Evolutionary conservation across 306 rosid species (phyloP), one percentile per base, ranked within the genome.

Genomic region (Prinsepia uniflora): DNA sequence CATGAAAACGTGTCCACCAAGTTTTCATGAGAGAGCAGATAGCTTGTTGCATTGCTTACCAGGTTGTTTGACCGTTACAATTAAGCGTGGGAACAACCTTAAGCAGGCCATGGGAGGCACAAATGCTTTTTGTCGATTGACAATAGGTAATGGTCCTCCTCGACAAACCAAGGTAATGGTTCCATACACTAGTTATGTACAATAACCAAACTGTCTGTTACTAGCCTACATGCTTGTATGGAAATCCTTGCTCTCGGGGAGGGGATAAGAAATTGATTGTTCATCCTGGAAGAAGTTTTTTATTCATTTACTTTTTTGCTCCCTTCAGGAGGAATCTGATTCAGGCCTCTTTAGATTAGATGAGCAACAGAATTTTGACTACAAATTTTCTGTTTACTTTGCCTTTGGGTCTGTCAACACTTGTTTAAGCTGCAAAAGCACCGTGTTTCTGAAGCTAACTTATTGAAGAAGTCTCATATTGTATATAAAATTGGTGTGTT

Each of bases 1-100:
- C 70, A 90, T 91, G 97, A 94, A 90, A 83, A 87, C 98, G 64
- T 90, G 96, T 82, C 97, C 98, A 9, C 98, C 98, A 57, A 86
- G 96, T 86, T 94, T 94, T 77, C 97, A 94, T 73, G 98, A 94
- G 80, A 89, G 95, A 85, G 98, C 97, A 45, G 97, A 94, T 82
- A 75, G 92, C 71, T 83, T 94, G 47, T 83, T 94, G 85, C 97
- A 90, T 76, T 89, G 98, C 86, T 85, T 94, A 79, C 98, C 98
- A 17, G 98, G 98, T 77, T 90, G 96, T 84, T 84, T 94, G 88
- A 94, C 98, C 55, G 98, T 94, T 69, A 86, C 90, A 70, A 86
- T 94, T 68, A 87, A 86, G 81, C 92, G 97, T 34, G 98, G 97
- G 75, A 94, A 74, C 85, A 90, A 94, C 83, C 92, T 94, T 60